A percentile compares a stretch with the other conserved stretches of the same genome.
These are phyloP conservation scores for Tilletia walkeri DNA, from an alignment of 1,284 basidiomycete genomes.

Conservation along the genomic window DNA sequence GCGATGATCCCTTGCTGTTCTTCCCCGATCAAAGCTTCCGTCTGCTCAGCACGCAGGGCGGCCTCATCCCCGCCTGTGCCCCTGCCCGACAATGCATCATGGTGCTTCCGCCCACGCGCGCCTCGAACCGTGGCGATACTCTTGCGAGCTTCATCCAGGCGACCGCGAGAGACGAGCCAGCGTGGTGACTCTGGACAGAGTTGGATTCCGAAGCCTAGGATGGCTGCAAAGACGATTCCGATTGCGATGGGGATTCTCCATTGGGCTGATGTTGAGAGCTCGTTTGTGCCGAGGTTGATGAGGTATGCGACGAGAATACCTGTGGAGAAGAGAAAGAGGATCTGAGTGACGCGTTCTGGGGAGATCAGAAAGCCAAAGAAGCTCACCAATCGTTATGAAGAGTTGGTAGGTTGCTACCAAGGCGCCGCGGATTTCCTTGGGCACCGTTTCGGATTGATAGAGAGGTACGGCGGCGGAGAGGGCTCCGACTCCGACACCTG, in stretches of 20 bases:
- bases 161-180: constrained; percentile 65
- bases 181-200: constrained; percentile 74
- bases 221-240: constrained; percentile 68
- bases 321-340: constrained; percentile 63
- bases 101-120: constrained; percentile 56
- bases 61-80: constrained; percentile 53
- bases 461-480: constrained; percentile 69
- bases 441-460: constrained; percentile 74
- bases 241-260: constrained; percentile 70
- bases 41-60: constrained; percentile 45
- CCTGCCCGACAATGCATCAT: constrained; percentile 57
- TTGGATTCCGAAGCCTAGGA: constrained; percentile 68
- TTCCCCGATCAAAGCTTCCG: constrained; percentile 45
- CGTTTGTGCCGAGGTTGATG: constrained; percentile 48
- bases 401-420: constrained; percentile 68
- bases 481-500: constrained; percentile 60
- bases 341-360: background rate
- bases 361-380: background rate
- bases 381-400: constrained; percentile 35
- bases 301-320: constrained; percentile 73
- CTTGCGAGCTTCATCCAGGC: constrained; percentile 62
- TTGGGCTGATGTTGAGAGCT: constrained; percentile 56
- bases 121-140: constrained; percentile 66
- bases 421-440: constrained; percentile 73
- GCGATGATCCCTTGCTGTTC: constrained; percentile 50